Evolutionary conservation across 2,329 filamentous ascomycete genomes (phyloP).

Genomic region (Aspergillus uvarum): DNA sequence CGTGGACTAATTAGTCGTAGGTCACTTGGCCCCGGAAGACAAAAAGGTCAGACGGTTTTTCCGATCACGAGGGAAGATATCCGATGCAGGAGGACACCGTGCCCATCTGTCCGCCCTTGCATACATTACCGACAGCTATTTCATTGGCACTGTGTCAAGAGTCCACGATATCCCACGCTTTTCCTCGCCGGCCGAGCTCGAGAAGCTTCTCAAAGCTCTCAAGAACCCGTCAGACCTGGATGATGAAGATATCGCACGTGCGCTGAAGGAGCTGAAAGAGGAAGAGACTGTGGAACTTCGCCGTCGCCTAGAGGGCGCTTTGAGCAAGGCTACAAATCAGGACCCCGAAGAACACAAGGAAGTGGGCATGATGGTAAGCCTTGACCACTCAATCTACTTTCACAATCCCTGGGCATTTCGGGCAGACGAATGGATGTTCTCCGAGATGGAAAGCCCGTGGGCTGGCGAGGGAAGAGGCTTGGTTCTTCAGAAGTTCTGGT

Average conservation of each 20-base stretch:
- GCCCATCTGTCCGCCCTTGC: conserved; percentile 85
- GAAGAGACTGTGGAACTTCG: conserved; percentile 44
- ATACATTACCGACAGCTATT: conserved; percentile 90
- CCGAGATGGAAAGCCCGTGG: conserved; percentile 53
- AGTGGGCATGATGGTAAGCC: conserved; percentile 53
- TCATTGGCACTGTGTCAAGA: conserved; percentile 83
- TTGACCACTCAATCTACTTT: conserved; percentile 55
- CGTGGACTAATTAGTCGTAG: conserved; percentile 20
- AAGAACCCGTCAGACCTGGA: conserved; percentile 48
- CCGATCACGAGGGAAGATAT: conserved; percentile 63
- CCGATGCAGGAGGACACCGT: conserved; percentile 68
- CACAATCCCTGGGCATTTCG: conserved; percentile 50
- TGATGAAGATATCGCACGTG: conserved; percentile 39
- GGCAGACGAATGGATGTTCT: conserved; percentile 53
- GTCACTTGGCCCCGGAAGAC: conserved; percentile 54
- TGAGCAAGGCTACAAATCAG: conserved; percentile 28
- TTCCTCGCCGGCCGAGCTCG: conserved; percentile 51
- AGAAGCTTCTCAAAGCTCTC: conserved; percentile 40
- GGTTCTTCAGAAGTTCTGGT: conserved; percentile 52
- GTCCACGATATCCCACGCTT: conserved; percentile 80
- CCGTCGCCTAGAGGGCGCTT: conserved; percentile 34
- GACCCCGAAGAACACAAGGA: conserved; percentile 32
- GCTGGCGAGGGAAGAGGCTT: conserved; percentile 51
- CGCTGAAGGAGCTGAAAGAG: conserved; percentile 44
- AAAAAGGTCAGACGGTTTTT: conserved; percentile 63